phyloP scores from a whole-genome alignment of 495 filamentous ascomycete genomes.

The Neurospora sp. region DNA sequence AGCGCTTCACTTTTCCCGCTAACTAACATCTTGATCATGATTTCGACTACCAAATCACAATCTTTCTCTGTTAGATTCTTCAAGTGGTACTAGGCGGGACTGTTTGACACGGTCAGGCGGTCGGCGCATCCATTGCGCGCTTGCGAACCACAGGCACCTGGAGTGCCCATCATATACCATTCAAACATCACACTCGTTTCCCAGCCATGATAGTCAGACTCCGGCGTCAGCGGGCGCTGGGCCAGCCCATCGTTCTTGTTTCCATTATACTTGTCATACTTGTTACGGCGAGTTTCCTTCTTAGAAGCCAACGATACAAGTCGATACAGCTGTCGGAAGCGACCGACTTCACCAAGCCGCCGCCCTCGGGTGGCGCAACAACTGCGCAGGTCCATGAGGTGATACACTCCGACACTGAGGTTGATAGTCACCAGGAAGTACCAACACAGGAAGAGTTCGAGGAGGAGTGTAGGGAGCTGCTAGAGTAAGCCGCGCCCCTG shows the following conservation, averaged over 20 bases:
- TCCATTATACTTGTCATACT: background rate
- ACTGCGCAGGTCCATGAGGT: background rate
- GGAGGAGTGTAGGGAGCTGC: slow-evolving; percentile 27
- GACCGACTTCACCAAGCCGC: background rate
- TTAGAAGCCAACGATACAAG: background rate
- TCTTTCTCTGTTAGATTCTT: background rate
- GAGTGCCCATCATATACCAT: background rate
- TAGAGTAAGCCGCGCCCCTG: slow-evolving; percentile 20
- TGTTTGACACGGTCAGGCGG: background rate
- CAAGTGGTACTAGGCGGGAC: background rate
- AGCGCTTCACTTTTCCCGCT: background rate
- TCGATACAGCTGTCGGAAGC: background rate
- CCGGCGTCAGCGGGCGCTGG: background rate
- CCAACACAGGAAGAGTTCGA: slow-evolving; percentile 28
- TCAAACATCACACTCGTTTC: background rate
- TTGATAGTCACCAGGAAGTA: background rate
- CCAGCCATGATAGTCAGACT: background rate
- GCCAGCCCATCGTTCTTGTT: background rate
- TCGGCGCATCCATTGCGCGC: background rate
- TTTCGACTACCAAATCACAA: background rate
- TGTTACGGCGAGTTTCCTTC: background rate
- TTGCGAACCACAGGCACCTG: background rate
- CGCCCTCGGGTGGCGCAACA: background rate
- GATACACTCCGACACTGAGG: background rate
- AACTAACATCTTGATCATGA: background rate